Evolutionary conservation across 495 filamentous ascomycete genomes (phyloP), one percentile per base, ranked within the genome.

Genomic region (Aspergillus cristatus): DNA sequence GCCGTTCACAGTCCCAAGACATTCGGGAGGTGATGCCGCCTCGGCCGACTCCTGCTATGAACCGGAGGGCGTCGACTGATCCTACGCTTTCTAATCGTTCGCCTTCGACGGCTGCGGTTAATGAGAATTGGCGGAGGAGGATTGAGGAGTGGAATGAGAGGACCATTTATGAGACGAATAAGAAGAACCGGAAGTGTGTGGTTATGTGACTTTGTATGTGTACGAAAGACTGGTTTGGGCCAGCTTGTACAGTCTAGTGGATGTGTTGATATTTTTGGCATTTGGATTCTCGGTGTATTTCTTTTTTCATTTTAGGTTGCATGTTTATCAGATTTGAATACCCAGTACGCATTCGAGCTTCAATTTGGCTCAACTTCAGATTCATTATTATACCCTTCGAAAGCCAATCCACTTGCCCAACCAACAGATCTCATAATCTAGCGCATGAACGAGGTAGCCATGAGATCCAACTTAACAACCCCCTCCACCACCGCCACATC

Each of bases 121-220:
- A 59, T 18, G 55, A 65, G 35, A 58, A 62, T 32, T 68, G 64
- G 64, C 55, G 64, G 32, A 50, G 57, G 14, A 58, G 64, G 2
- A 68, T 68, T 28, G 54, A 64, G 32, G 60, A 66, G 35, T 67
- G 63, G 64, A 68, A 68, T 30, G 58, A 66, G 35, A 51, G 52
- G 35, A 68, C 64, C 1, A 63, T 68, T 16, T 53, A 54, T 14
- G 64, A 65, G 32, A 41, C 60, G 25, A 54, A 43, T 32, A 59
- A 50, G 32, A 60, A 49, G 34, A 46, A 55, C 29, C 54, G 55
- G 35, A 68, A 61, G 38, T 68, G 64, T 41, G 43, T 48, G 25
- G 42, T 68, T 28, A 68, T 68, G 64, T 68, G 57, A 47, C 25
- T 18, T n/a, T n/a, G n/a, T 8, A 16, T 24, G 20, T 4, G 20